Evolutionary conservation across 192 early-diverging fungal species (phyloP).

Genomic region (Podila horticola): DNA sequence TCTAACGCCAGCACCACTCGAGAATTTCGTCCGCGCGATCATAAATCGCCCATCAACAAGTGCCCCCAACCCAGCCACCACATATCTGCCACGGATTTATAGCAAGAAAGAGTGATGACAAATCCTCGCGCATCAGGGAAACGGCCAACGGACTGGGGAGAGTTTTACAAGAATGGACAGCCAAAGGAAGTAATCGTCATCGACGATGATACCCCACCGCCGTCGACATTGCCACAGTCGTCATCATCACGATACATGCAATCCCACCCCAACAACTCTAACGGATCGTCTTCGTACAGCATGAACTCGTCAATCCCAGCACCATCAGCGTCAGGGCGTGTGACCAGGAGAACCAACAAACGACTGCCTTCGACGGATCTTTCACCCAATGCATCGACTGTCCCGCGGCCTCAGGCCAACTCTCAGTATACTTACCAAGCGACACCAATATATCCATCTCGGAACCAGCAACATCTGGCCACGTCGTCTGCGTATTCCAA

Average conservation of each 20-base stretch:
- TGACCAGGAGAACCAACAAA: conserved; percentile 43
- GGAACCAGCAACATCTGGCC: neutral
- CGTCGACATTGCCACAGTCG: conserved; percentile 34
- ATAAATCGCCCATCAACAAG: too few species aligned
- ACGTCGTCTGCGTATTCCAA: neutral
- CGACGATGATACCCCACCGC: conserved; percentile 50
- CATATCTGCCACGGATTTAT: too few species aligned
- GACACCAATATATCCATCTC: conserved; percentile 7
- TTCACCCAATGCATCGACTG: conserved; percentile 4
- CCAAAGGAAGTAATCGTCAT: conserved; percentile 54
- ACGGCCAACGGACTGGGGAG: conserved; percentile 21
- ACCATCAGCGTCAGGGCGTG: conserved; percentile 11
- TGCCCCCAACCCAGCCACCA: too few species aligned
- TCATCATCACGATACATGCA: conserved; percentile 19
- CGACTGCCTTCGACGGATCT: conserved; percentile 28
- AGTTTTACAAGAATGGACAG: conserved; percentile 51
- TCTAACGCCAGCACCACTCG: too few species aligned
- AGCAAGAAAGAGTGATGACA: neutral
- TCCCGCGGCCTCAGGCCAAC: conserved; percentile 6
- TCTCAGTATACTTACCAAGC: conserved; percentile 6
- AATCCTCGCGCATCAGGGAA: too few species aligned
- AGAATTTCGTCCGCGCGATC: too few species aligned
- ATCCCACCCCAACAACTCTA: neutral
- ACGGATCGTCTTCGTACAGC: neutral
- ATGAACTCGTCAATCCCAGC: conserved; percentile 6